Percentiles rank a stretch among this genome's conserved stretches.
Evolutionary conservation across 1,284 basidiomycete species (phyloP).

Genomic region (Hortiboletus rubellus): DNA sequence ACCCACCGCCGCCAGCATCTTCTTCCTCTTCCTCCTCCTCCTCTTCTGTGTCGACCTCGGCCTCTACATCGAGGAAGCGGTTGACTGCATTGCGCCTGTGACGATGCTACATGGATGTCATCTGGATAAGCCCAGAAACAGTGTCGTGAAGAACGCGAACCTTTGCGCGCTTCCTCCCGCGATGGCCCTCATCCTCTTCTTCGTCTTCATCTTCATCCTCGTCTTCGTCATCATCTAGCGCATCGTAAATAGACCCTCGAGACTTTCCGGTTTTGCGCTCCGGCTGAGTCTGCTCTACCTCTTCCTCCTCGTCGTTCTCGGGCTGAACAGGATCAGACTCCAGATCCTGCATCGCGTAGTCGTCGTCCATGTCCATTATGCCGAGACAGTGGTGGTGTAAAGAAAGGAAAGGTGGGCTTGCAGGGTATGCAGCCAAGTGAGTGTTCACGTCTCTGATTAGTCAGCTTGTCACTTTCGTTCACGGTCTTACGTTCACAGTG

Average conservation of each 20-base stretch:
- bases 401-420: background rate
- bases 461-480: slow-evolving; percentile 19
- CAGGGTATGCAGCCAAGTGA: no score
- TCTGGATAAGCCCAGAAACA: slow-evolving; percentile 2
- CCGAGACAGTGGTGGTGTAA: slow-evolving; percentile 32
- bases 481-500: no score
- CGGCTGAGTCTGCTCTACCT: slow-evolving; percentile 31
- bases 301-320: slow-evolving; percentile 42
- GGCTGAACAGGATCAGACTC: slow-evolving; percentile 37
- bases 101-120: slow-evolving; percentile 46
- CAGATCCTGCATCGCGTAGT: slow-evolving; percentile 40
- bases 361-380: slow-evolving; percentile 49
- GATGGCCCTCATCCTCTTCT: slow-evolving; percentile 44
- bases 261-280: slow-evolving; percentile 33
- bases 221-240: slow-evolving; percentile 53
- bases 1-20: slow-evolving; percentile 71
- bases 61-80: slow-evolving; percentile 94
- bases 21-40: slow-evolving; percentile 95
- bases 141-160: slow-evolving; percentile 34
- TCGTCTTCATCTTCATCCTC: slow-evolving; percentile 52
- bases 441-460: slow-evolving; percentile 19
- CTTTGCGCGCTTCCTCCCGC: slow-evolving; percentile 58
- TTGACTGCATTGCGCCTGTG: slow-evolving; percentile 65
- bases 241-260: slow-evolving; percentile 48
- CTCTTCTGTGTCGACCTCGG: slow-evolving; percentile 91